Conservation (phyloP, 108 stramenopile species). For the Nitzschia palea region DNA sequence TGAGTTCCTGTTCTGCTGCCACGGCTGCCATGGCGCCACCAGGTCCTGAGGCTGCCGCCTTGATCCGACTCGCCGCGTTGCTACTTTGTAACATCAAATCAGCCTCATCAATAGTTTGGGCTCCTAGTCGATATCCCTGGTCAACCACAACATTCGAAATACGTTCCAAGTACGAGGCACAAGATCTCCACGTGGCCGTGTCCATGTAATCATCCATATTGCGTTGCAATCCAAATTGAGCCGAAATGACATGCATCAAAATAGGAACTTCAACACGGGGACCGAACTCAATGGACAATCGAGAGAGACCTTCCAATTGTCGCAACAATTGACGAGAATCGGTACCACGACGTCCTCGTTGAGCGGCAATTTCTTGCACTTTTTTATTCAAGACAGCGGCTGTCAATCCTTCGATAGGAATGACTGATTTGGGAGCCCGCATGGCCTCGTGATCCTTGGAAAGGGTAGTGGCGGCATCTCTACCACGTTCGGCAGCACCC, state of each 20-base stretch:
- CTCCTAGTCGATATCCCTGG: constrained; percentile 71
- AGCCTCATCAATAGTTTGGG: constrained; percentile 53
- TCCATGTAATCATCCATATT: constrained; percentile 98
- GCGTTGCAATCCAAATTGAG: constrained; percentile 92
- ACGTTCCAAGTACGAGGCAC: constrained; percentile 76
- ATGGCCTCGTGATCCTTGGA: constrained; percentile 44
- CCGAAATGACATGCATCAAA: constrained; percentile 92
- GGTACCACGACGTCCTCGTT: constrained; percentile 89
- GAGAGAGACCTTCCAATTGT: constrained; percentile 86
- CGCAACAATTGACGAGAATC: constrained; percentile 73
- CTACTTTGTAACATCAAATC: constrained; percentile 54
- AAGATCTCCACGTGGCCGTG: constrained; percentile 88
- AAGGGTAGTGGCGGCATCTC: constrained; percentile 36
- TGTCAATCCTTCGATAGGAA: constrained; percentile 66
- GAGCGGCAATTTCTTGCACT: constrained; percentile 82
- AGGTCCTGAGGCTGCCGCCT: constrained; percentile 53
- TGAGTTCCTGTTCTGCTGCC: constrained; percentile 74
- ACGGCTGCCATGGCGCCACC: constrained; percentile 77
- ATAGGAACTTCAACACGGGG: constrained; percentile 92
- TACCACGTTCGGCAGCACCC: constrained; percentile 42
- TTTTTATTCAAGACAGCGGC: constrained; percentile 70
- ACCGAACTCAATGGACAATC: constrained; percentile 79
- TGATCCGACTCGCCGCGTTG: constrained; percentile 52
- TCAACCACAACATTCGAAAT: constrained; percentile 79
- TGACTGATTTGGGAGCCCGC: constrained; percentile 55